Base-by-base conservation (phyloP, 148 eudicot species). In the Rhododendron mucronatum region DNA sequence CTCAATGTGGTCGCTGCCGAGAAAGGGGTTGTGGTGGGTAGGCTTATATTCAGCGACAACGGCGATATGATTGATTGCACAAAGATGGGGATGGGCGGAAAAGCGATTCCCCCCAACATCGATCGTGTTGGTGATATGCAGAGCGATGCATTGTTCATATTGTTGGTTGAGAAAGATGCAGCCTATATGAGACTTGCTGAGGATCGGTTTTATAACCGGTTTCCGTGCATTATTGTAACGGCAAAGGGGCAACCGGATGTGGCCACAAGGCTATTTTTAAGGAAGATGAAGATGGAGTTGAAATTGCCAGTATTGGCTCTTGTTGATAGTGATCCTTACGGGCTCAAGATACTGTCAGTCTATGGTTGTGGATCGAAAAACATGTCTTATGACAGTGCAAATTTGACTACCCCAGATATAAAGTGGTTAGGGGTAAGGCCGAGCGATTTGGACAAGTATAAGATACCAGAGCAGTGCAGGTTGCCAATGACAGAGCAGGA, bases 311-410 rank as follows among this genome's bases (percentile, higher is more conserved):
- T 97, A 5, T 86, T 97, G 86, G 99, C 99, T 0, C 89, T 97
- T 83, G 98, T 97, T 65, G 99, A 97, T 81, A 97, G 98, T 87
- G 99, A 97, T 90, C 99, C 98, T 1, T 97, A 95, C 73, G 98
- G 98, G 80, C 85, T 97, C 90, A 97, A 97, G 92, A 97, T 95
- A 2, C 73, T 97, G 86, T 97, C 99, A 3, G 98, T 97, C 23
- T 95, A 97, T 84, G 98, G 98, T 1, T 97, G 98, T 88, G 98
- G 99, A 5, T 97, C 98, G 14, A 97, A 97, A 95, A 97, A 97
- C 84, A 97, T 97, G 99, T 97, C 98, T 0, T 95, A 97, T 87
- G 99, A 97, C 82, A 97, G 99, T 77, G 95, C 98, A 0, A 97
- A 95, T 87, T 88, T 97, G 93, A 95, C 98, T 0, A 94, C 98